A percentile compares a stretch with the other conserved stretches of the same genome.
Conservation (phyloP, 306 rosid genomes). For the Luffa acutangula region DNA sequence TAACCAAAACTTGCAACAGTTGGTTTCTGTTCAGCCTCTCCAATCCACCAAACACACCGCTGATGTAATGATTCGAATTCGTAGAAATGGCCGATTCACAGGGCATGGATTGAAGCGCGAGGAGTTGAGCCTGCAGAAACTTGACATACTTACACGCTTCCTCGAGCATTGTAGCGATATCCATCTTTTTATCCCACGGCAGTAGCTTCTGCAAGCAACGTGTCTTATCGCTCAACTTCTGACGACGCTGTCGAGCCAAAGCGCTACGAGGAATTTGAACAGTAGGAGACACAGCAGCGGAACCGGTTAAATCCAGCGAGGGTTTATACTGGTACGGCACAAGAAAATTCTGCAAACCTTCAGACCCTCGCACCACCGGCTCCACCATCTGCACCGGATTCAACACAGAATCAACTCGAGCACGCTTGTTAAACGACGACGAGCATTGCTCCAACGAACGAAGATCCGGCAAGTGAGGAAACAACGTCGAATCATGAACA, state of each 20-base stretch:
- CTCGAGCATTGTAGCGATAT: slow-evolving; percentile 53
- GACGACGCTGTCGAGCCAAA: slow-evolving; percentile 53
- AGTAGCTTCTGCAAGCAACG: slow-evolving; percentile 69
- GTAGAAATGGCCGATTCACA: not conserved
- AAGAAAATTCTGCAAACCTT: not conserved
- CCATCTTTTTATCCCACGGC: slow-evolving; percentile 90
- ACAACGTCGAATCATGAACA: not conserved
- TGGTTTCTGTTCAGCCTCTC: slow-evolving; percentile 51
- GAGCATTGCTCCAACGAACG: slow-evolving; percentile 23
- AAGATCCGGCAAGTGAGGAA: slow-evolving; percentile 40
- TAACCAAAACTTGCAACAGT: slow-evolving; percentile 53
- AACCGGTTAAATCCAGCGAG: not conserved
- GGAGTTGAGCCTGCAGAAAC: slow-evolving; percentile 62
- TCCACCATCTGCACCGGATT: slow-evolving; percentile 6
- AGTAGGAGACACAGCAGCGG: not conserved
- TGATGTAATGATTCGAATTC: not conserved
- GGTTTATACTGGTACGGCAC: slow-evolving; percentile 2
- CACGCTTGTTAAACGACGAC: slow-evolving; percentile 19
- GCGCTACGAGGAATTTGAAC: slow-evolving; percentile 13
- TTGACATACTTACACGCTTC: slow-evolving; percentile 62
- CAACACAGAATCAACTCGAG: slow-evolving; percentile 6
- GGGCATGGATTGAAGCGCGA: slow-evolving; percentile 60
- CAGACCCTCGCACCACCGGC: slow-evolving; percentile 6
- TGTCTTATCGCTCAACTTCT: slow-evolving; percentile 67
- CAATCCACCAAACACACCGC: slow-evolving; percentile 24